These are phyloP conservation scores for Spinellus fusiger DNA, from an alignment of 192 early-diverging fungal species.

Conservation along the genomic window DNA sequence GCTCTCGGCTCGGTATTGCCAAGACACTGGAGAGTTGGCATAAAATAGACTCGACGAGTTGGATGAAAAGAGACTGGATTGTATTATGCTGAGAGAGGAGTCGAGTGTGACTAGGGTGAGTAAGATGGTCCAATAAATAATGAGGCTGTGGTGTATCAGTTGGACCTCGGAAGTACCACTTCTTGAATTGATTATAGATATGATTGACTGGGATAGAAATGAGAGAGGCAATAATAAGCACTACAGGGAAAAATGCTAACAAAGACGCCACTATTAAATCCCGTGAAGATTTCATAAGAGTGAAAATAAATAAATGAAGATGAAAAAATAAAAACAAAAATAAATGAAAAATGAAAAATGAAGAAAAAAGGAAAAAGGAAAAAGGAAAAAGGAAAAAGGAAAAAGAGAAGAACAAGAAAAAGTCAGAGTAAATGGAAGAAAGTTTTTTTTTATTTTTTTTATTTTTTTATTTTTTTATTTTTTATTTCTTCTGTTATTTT, in stretches of 20 bases:
- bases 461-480: background rate
- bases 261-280: background rate
- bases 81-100: background rate
- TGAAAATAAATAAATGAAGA: background rate
- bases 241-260: background rate
- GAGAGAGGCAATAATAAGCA: background rate
- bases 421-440: background rate
- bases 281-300: background rate
- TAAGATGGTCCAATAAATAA: too few species aligned
- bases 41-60: too few species aligned
- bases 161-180: background rate
- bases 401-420: background rate
- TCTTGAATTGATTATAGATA: background rate
- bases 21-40: too few species aligned
- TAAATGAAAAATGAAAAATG: background rate
- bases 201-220: background rate
- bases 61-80: too few species aligned
- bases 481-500: background rate
- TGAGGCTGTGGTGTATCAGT: background rate
- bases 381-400: background rate
- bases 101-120: background rate
- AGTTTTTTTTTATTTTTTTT: slow-evolving; percentile 9
- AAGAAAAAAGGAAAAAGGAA: background rate
- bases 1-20: background rate
- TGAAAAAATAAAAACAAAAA: background rate